phyloP scores from a whole-genome alignment of 129 eudicot genomes.

The Helichrysum umbraculigerum region DNA sequence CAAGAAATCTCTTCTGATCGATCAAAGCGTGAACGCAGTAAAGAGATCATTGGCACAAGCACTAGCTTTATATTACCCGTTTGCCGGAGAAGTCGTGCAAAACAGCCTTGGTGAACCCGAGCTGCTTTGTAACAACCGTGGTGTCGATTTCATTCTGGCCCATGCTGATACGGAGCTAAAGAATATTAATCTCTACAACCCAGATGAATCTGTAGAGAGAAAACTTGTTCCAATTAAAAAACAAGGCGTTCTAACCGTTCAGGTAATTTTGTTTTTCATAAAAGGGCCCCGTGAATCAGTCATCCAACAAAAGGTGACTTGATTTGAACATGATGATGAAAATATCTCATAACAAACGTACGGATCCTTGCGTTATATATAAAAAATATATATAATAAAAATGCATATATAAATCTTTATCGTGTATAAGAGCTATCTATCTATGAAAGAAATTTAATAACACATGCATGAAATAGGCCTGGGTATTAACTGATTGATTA shows the following conservation, averaged over 20 bases:
- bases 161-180: conserved; percentile 48
- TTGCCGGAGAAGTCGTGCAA: conserved; percentile 65
- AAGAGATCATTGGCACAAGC: conserved; percentile 56
- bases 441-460: no score
- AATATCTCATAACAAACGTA: no score
- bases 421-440: no score
- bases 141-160: conserved; percentile 65
- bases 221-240: conserved; percentile 57
- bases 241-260: conserved; percentile 53
- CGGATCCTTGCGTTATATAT: neutral
- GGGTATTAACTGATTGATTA: neutral
- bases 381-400: no score
- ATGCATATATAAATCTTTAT: neutral
- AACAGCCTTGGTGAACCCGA: conserved; percentile 63
- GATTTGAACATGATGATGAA: neutral
- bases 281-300: neutral
- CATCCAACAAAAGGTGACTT: no score
- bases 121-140: conserved; percentile 67
- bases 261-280: conserved; percentile 38
- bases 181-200: conserved; percentile 48
- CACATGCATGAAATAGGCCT: neutral
- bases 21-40: conserved; percentile 31
- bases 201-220: conserved; percentile 45
- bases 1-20: conserved; percentile 19
- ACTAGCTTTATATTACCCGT: conserved; percentile 47